Conservation (phyloP, 2,329 filamentous ascomycete species). For the Phaeomoniella chlamydospora region DNA sequence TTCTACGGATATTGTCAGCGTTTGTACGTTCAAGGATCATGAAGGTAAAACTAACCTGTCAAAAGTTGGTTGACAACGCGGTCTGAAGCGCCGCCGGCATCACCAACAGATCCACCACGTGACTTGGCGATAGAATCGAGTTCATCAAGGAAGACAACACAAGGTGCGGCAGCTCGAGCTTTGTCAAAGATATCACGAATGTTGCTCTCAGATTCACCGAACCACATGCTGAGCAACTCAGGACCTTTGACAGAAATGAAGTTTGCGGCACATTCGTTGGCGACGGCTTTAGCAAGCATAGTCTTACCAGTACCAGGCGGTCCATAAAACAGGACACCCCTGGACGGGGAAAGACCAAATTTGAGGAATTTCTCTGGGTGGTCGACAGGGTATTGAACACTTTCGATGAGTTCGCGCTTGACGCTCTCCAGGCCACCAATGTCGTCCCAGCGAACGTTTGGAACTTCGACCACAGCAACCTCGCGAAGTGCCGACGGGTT, state of each 20-base stretch:
- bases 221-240: conserved; percentile 99
- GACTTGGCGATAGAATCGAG: conserved; percentile 98
- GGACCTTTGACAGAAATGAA: conserved; percentile 99
- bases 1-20: conserved; percentile 44
- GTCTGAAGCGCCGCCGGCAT: conserved; percentile 95
- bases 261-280: conserved; percentile 98
- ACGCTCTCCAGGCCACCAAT: conserved; percentile 96
- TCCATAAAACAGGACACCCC: conserved; percentile 97
- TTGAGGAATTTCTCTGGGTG: conserved; percentile 99
- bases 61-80: conserved; percentile 99
- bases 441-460: conserved; percentile 98
- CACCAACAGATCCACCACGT: conserved; percentile 88
- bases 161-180: conserved; percentile 92
- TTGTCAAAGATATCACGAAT: conserved; percentile 99
- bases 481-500: conserved; percentile 98
- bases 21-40: conserved; percentile 1
- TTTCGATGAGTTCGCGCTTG: conserved; percentile 99
- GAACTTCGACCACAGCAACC: conserved; percentile 96
- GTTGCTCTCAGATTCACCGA: conserved; percentile 99
- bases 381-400: conserved; percentile 96
- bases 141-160: conserved; percentile 97
- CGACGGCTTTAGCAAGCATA: conserved; percentile 95
- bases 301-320: conserved; percentile 99
- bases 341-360: conserved; percentile 93
- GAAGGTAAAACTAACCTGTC: conserved; percentile 55